A percentile compares a stretch with the other conserved stretches of the same genome.
phyloP scores from a whole-genome alignment of 2,329 filamentous ascomycete genomes.

The Didymella glomerata region DNA sequence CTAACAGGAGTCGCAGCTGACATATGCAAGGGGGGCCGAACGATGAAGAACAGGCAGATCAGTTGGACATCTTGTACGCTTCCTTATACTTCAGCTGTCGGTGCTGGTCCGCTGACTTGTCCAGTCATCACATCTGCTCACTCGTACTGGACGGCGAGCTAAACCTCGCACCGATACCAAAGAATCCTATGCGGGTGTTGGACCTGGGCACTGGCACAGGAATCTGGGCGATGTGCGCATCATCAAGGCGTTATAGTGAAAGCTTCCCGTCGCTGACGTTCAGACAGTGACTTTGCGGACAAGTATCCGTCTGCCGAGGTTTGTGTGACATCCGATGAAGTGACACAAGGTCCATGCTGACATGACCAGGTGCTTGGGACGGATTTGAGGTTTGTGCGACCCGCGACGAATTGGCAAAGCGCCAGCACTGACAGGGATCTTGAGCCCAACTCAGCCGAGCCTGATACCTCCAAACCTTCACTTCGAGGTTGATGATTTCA shows the following conservation, averaged over 20 bases:
- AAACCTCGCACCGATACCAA: slow-evolving; percentile 32
- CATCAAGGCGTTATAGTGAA: neutral
- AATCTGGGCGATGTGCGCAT: slow-evolving; percentile 52
- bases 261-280: neutral
- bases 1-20: neutral
- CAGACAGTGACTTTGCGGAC: slow-evolving; percentile 50
- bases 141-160: slow-evolving; percentile 39
- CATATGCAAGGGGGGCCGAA: slow-evolving; percentile 38
- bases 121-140: slow-evolving; percentile 39
- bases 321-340: neutral
- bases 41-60: slow-evolving; percentile 50
- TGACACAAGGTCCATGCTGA: slow-evolving; percentile 24
- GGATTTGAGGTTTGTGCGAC: slow-evolving; percentile 38
- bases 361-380: slow-evolving; percentile 42
- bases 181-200: slow-evolving; percentile 45
- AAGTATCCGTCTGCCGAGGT: slow-evolving; percentile 48
- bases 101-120: neutral
- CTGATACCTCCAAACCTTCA: slow-evolving; percentile 44
- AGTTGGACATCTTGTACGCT: slow-evolving; percentile 51
- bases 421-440: slow-evolving; percentile 26
- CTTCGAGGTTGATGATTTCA: slow-evolving; percentile 47
- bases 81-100: neutral
- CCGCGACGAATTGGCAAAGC: neutral
- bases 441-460: slow-evolving; percentile 52
- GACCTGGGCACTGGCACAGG: slow-evolving; percentile 56